A percentile compares a stretch with the other conserved stretches of the same genome.
Evolutionary conservation across 139 green algal species (phyloP).

Genomic region (Spirogloea muscicola): DNA sequence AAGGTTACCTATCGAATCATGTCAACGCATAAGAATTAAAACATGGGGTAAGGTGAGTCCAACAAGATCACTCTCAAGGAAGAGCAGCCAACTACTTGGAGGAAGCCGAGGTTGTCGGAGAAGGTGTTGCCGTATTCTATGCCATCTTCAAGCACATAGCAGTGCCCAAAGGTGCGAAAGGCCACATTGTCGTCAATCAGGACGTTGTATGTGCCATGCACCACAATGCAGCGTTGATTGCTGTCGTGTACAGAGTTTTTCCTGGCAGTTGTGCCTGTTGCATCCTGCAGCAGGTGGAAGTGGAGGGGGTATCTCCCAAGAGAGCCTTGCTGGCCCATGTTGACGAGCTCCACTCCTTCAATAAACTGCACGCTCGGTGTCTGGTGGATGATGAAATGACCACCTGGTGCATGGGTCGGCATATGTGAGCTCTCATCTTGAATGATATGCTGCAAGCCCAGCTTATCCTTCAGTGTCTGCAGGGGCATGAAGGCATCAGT

Average conservation of each 20-base stretch:
- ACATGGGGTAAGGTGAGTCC: too few species aligned
- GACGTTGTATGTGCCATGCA: constrained; percentile 45
- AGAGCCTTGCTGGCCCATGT: constrained; percentile 41
- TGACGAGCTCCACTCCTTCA: constrained; percentile 29
- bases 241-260: neutral
- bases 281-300: constrained; percentile 56
- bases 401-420: too few species aligned
- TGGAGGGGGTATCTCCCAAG: constrained; percentile 43
- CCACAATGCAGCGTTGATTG: constrained; percentile 36
- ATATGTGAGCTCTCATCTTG: too few species aligned
- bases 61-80: constrained; percentile 54
- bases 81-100: too few species aligned
- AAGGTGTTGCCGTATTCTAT: constrained; percentile 54
- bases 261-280: neutral
- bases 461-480: too few species aligned
- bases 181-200: constrained; percentile 55
- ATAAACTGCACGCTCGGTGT: constrained; percentile 15
- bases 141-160: constrained; percentile 60
- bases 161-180: constrained; percentile 66
- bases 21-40: too few species aligned
- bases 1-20: too few species aligned
- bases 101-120: constrained; percentile 61
- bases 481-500: too few species aligned
- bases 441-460: too few species aligned
- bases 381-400: constrained; percentile 30